Base-by-base conservation (phyloP, 2,329 filamentous ascomycete species). In the Furcasterigmium sp. region DNA sequence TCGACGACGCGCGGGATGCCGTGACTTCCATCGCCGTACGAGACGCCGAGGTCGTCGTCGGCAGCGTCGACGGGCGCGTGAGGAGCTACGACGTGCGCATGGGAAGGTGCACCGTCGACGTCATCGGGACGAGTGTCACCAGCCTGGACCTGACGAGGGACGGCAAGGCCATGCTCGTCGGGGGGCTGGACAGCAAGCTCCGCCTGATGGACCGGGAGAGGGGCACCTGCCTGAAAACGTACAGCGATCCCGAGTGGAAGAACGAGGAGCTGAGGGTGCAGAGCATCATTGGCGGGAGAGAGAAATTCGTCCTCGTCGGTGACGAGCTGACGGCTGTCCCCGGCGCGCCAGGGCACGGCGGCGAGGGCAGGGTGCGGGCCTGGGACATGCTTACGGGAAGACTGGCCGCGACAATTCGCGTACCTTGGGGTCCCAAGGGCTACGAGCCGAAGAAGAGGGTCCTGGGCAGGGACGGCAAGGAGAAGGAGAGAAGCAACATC, bases 331-430 rank as follows among this genome's bases (percentile, higher is more conserved):
- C 56, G 42, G 55, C 52, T 2, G 59, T 47, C 17, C 7, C 23
- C 7, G 23, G 23, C 7, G 23, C 23, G 11, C 15, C 32, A 8
- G 32, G 32, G 50, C 36, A 51, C 47, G 36, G 47, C 39, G 34
- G 46, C 39, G 71, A 84, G 47, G 86, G 85, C 3, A 72, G 73
- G 55, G 64, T 90, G 8, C 83, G 84, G 69, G 87, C 81, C 2
- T 97, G 91, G 91, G 90, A 96, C 65, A 68, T 95, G 17, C 61
- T 95, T 43, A 84, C 76, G 6, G 91, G 88, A 2, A 77, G 82
- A 43, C 59, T 86, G 40, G 70, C 80, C 45, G 79, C 85, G 25
- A 79, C 70, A 51, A 64, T 95, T 6, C 64, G 60, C 28, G 68
- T 79, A 4, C 75, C 78, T 0, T 80, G 76, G 77, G 76, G 76